Base-by-base conservation (phyloP, 768 basidiomycete genomes). In the Boletellus ananas region DNA sequence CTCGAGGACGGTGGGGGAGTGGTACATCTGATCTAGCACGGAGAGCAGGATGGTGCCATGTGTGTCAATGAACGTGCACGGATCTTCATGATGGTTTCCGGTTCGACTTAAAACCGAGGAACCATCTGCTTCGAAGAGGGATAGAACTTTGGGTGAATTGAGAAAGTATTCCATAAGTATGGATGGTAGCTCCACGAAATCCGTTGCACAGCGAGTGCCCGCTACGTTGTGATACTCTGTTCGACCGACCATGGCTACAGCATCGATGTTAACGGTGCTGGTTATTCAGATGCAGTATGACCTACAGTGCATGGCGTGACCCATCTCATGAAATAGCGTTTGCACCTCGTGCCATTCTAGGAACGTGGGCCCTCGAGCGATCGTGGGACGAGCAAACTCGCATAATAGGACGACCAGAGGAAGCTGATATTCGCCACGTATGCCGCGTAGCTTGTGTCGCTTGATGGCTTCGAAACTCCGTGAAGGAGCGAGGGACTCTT, bases 81-180 rank as follows among this genome's bases (percentile, higher is more conserved):
- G 86, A 55, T 90, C 88, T 49, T 79, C 76, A 56, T 87, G 83
- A 58, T 84, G 79, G 54, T 84, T 81, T n/a, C 79, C 79, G 0
- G 72, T 72, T 54, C 80, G 79, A 3, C 72, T 73, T 6, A 70
- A 43, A 0, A 70, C 59, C 4, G 75, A 72, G 12, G 76, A 74
- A 16, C 72, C 73, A n/a, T 81, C 71, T 7, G 71, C 60, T 55
- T 82, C 78, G 61, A 93, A 90, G 16, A 95, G 80, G 6, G 87
- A 82, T 20, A 98, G 80, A 25, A 98, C 91, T 13, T 72, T 68
- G 0, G 90, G 81, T 0, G 94, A 95, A 36, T 80, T 86, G 36
- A 95, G 79, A 74, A 99, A 97, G 63, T 94, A 92, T 65, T 99
- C 96, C 96, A 98, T 98, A 18, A 99, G 80, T 60, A 98, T 94